Evolutionary conservation across 352 stramenopile genomes (phyloP).

Genomic region (Phytophthora pistaciae): DNA sequence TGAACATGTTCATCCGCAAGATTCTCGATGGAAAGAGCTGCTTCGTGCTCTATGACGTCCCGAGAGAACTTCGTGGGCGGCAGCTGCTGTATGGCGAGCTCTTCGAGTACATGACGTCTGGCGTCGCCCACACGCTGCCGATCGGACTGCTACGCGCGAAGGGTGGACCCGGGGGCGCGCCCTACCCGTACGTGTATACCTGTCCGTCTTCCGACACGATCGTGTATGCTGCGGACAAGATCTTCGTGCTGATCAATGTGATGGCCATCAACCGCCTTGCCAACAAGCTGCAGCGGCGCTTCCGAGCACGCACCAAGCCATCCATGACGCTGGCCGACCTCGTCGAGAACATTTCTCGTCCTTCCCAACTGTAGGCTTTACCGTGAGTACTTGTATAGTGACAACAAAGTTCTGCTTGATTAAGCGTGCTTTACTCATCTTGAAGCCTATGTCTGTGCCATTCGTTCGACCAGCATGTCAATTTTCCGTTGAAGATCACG

Average conservation of each 20-base stretch:
- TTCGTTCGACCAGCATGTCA: conserved; percentile 7
- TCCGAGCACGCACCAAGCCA: conserved; percentile 51
- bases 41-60: conserved; percentile 86
- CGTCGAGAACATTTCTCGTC: conserved; percentile 25
- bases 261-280: conserved; percentile 75
- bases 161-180: conserved; percentile 52
- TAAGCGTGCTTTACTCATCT: neutral
- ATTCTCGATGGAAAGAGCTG: conserved; percentile 88
- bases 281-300: conserved; percentile 80
- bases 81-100: conserved; percentile 72
- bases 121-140: conserved; percentile 74
- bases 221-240: conserved; percentile 77
- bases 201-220: conserved; percentile 67
- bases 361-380: conserved; percentile 22
- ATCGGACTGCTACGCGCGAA: conserved; percentile 78
- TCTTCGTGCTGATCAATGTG: conserved; percentile 87
- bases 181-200: conserved; percentile 87
- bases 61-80: conserved; percentile 56
- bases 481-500: conserved; percentile 3
- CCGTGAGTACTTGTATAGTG: neutral
- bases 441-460: neutral
- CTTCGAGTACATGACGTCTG: conserved; percentile 81
- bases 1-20: conserved; percentile 87
- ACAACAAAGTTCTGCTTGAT: neutral
- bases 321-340: conserved; percentile 35